Conservation (phyloP, 176 grass and related monocot species). For the Triticum turgidum region DNA sequence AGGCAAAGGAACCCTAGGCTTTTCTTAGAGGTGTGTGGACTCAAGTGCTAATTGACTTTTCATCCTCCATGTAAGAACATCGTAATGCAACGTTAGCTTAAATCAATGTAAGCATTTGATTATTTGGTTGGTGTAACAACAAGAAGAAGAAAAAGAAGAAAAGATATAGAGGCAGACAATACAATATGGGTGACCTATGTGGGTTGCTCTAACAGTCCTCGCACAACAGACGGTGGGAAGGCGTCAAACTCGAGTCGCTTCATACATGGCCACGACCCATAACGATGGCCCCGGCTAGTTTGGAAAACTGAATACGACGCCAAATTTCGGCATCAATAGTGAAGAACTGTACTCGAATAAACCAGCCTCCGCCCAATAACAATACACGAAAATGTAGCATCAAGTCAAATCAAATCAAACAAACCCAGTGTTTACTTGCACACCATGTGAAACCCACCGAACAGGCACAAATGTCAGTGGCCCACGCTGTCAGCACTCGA, state of each 20-base stretch:
- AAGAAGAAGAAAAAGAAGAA: too few relatives aligned
- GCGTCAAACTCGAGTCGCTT: background rate
- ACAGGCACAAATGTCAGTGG: background rate
- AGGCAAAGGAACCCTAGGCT: too few relatives aligned
- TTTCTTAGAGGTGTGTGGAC: too few relatives aligned
- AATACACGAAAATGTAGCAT: background rate
- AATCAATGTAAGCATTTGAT: too few relatives aligned
- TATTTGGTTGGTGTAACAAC: too few relatives aligned
- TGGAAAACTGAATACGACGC: background rate
- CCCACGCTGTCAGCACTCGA: conserved; percentile 55
- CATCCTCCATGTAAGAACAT: too few relatives aligned
- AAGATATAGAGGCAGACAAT: too few relatives aligned
- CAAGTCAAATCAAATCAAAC: background rate
- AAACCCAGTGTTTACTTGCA: conserved; percentile 1
- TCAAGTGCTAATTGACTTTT: too few relatives aligned
- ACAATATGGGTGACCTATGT: too few relatives aligned
- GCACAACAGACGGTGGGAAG: background rate
- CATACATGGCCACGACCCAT: background rate
- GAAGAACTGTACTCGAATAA: background rate
- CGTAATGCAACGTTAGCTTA: too few relatives aligned
- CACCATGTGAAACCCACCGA: background rate
- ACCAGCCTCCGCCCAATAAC: background rate
- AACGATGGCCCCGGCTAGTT: background rate
- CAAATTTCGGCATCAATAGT: background rate
- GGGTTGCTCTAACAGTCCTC: too few relatives aligned